These are phyloP conservation scores for Pisolithus tinctorius DNA, from an alignment of 768 basidiomycete genomes.

Conservation along the genomic window DNA sequence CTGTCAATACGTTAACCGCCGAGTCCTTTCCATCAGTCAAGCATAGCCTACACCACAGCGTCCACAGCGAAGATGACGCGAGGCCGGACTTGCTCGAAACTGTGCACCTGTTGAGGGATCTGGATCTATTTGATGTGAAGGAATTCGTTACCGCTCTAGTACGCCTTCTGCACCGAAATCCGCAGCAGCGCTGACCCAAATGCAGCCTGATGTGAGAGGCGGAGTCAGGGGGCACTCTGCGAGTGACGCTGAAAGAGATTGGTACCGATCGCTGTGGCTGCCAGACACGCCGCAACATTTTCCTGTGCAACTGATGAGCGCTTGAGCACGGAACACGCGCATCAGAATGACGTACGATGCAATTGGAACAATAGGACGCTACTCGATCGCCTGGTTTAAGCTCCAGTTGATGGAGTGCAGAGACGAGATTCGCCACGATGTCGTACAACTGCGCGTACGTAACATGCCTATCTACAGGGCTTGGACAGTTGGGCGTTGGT, in stretches of 20 bases:
- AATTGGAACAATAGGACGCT: constrained; percentile 74
- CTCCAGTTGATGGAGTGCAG: constrained; percentile 46
- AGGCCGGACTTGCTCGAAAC: constrained; percentile 75
- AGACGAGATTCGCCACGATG: constrained; percentile 50
- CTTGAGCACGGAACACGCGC: constrained; percentile 1
- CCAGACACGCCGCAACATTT: constrained; percentile 61
- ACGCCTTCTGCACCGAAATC: constrained; percentile 81
- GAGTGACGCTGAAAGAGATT: neutral
- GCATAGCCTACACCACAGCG: constrained; percentile 50
- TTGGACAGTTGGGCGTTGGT: constrained; percentile 44
- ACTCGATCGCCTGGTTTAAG: constrained; percentile 63
- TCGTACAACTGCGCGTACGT: constrained; percentile 55
- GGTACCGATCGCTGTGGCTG: constrained; percentile 55
- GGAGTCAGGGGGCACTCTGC: neutral
- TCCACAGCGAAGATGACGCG: constrained; percentile 68
- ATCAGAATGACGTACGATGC: constrained; percentile 48
- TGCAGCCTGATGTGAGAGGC: constrained; percentile 36
- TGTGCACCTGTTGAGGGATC: constrained; percentile 15
- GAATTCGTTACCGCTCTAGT: constrained; percentile 50
- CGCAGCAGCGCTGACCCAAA: constrained; percentile 78
- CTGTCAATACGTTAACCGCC: constrained; percentile 26
- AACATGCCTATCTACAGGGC: constrained; percentile 37
- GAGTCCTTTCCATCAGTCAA: neutral
- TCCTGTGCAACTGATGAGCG: constrained; percentile 36
- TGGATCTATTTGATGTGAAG: constrained; percentile 3